Evolutionary conservation across 768 basidiomycete species (phyloP).

Genomic region (Tulasnella calospora): DNA sequence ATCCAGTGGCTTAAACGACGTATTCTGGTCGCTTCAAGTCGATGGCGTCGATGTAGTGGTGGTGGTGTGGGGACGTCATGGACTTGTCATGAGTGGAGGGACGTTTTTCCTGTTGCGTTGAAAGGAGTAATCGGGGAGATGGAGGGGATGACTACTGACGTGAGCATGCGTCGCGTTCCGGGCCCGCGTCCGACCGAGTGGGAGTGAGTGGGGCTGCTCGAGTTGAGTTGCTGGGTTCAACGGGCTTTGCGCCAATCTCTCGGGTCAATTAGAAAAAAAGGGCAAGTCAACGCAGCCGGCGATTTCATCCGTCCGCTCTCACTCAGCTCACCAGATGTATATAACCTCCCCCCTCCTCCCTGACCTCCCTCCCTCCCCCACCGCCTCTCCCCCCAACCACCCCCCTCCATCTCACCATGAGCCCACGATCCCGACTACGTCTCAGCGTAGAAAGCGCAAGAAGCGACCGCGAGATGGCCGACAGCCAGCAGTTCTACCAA

Average conservation of each 20-base stretch:
- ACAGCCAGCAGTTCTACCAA: conserved; percentile 6
- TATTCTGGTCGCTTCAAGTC: not conserved
- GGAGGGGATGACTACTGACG: conserved; percentile 10
- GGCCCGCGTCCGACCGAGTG: conserved; percentile 4
- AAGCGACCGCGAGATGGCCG: conserved; percentile 7
- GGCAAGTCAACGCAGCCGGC: conserved; percentile 14
- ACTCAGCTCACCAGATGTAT: not conserved
- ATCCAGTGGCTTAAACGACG: not conserved
- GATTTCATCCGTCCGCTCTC: not conserved
- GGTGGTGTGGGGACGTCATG: not conserved
- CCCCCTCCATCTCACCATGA: not conserved
- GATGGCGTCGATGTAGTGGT: not conserved
- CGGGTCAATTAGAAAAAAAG: conserved; percentile 15
- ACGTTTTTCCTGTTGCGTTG: not conserved
- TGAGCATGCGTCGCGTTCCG: not conserved
- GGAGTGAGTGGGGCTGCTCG: not conserved
- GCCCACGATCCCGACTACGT: conserved; percentile 16
- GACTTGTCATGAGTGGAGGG: conserved; percentile 1
- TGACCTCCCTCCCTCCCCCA: not conserved
- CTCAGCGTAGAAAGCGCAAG: not conserved
- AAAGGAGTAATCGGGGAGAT: conserved; percentile 1
- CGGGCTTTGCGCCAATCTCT: not conserved
- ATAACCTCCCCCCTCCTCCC: conserved; percentile 6
- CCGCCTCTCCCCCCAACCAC: not conserved
- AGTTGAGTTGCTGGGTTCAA: not conserved